These are phyloP conservation scores for Wallacemonas sp. DNA, from an alignment of 208 protist species.

Conservation along the genomic window DNA sequence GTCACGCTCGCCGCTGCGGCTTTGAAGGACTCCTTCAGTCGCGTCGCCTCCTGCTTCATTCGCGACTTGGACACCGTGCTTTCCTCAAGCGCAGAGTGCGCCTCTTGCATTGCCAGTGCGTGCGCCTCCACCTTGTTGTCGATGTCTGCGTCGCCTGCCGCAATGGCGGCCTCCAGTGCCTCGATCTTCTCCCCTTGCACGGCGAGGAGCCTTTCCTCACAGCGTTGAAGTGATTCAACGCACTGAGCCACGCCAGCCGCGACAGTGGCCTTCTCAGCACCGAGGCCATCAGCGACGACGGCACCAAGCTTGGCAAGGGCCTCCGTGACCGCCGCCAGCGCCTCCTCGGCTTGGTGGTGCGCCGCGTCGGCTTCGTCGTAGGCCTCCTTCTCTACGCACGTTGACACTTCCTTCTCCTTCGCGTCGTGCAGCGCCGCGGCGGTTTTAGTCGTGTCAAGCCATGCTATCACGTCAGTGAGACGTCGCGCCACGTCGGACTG, in stretches of 20 bases:
- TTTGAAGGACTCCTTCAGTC: slow-evolving; percentile 7
- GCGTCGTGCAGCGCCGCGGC: not conserved
- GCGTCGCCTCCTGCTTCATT: slow-evolving; percentile 9
- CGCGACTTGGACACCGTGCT: slow-evolving; percentile 5
- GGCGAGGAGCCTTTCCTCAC: slow-evolving; percentile 19
- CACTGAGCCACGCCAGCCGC: not conserved
- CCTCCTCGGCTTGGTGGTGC: slow-evolving; percentile 12
- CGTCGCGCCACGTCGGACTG: slow-evolving; percentile 10
- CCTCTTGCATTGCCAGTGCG: slow-evolving; percentile 17
- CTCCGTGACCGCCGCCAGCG: slow-evolving; percentile 1
- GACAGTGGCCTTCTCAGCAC: slow-evolving; percentile 5
- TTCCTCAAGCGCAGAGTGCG: slow-evolving; percentile 9
- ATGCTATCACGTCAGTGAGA: slow-evolving; percentile 2
- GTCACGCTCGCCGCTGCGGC: slow-evolving; percentile 5
- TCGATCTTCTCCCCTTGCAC: slow-evolving; percentile 21
- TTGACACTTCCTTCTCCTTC: slow-evolving; percentile 18
- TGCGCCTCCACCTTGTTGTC: not conserved
- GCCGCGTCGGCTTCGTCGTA: slow-evolving; percentile 32
- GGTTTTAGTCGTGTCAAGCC: slow-evolving; percentile 11
- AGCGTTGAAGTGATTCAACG: slow-evolving; percentile 2
- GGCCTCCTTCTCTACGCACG: slow-evolving; percentile 23
- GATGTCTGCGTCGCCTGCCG: slow-evolving; percentile 3
- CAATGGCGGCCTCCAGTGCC: not conserved
- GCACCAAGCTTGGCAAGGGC: not conserved
- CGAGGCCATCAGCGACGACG: not conserved